Percentiles rank a stretch among this genome's conserved stretches.
Evolutionary conservation across 257 asterid genomes (phyloP).

Genomic region (Przewalskia tangutica): DNA sequence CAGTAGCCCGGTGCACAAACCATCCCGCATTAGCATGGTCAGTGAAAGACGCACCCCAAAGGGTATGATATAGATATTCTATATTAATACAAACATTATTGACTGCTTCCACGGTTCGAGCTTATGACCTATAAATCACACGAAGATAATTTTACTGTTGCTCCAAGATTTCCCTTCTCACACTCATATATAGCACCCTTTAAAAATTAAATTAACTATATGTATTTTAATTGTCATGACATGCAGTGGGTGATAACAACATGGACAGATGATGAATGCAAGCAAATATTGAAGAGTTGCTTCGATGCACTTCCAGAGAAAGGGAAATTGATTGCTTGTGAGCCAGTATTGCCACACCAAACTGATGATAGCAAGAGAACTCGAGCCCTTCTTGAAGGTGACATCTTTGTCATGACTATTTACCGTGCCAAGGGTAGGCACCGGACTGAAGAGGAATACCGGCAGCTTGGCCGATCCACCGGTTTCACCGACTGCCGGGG

Average conservation of each 20-base stretch:
- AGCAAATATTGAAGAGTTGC: conserved; percentile 12
- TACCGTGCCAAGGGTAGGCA: conserved; percentile 17
- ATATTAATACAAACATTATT: too few relatives aligned
- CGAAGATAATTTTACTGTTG: too few relatives aligned
- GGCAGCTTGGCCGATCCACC: conserved; percentile 5
- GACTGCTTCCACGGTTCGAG: too few relatives aligned
- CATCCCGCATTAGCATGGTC: too few relatives aligned
- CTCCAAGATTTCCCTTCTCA: too few relatives aligned
- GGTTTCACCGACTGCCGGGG: conserved; percentile 1
- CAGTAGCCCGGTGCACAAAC: too few relatives aligned
- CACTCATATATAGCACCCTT: too few relatives aligned
- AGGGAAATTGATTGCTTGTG: conserved; percentile 18
- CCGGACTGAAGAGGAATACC: conserved; percentile 20
- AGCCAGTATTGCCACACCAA: conserved; percentile 17
- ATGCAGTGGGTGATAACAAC: conserved; percentile 19
- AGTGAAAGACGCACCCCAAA: too few relatives aligned
- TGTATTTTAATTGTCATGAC: too few relatives aligned
- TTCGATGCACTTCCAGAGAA: conserved; percentile 13
- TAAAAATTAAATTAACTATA: too few relatives aligned
- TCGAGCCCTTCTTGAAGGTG: conserved; percentile 23
- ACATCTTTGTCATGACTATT: conserved; percentile 23
- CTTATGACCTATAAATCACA: too few relatives aligned
- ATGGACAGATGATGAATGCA: conserved; percentile 18
- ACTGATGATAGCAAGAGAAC: conserved; percentile 17
- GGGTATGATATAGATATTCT: too few relatives aligned